A percentile compares a stretch with the other conserved stretches of the same genome.
Conservation (phyloP, 1,139 yeast species). For the Citeromyces hawaiiensis region DNA sequence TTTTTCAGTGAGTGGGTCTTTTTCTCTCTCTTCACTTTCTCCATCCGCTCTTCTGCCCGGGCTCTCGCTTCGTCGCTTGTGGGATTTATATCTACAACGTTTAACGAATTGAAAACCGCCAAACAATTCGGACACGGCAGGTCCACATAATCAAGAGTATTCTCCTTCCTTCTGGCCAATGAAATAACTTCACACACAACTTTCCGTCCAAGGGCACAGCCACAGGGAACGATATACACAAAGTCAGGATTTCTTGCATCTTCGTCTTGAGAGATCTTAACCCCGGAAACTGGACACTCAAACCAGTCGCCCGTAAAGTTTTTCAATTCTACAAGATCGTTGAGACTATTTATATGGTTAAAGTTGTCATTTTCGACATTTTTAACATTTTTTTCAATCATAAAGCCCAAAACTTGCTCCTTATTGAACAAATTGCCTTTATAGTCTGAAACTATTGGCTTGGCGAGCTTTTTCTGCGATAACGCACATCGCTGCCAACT, state of each 20-base stretch:
- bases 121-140: neutral
- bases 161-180: neutral
- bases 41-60: neutral
- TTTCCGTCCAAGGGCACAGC: conserved; percentile 34
- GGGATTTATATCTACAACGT: neutral
- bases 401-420: conserved; percentile 46
- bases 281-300: conserved; percentile 11
- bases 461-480: conserved; percentile 21
- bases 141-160: neutral
- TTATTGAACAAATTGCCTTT: conserved; percentile 60
- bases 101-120: neutral
- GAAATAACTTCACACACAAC: conserved; percentile 19
- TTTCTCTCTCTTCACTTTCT: neutral
- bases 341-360: conserved; percentile 29
- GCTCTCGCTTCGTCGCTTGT: neutral
- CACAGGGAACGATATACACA: conserved; percentile 38
- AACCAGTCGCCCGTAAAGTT: conserved; percentile 8
- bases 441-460: conserved; percentile 60
- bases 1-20: neutral
- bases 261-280: conserved; percentile 3
- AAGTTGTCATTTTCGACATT: conserved; percentile 13
- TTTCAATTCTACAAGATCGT: conserved; percentile 36
- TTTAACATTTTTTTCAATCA: conserved; percentile 12
- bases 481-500: conserved; percentile 30
- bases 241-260: conserved; percentile 12